These are phyloP conservation scores for Carex kokanica DNA, from an alignment of 176 grass and related monocot species.

Conservation along the genomic window DNA sequence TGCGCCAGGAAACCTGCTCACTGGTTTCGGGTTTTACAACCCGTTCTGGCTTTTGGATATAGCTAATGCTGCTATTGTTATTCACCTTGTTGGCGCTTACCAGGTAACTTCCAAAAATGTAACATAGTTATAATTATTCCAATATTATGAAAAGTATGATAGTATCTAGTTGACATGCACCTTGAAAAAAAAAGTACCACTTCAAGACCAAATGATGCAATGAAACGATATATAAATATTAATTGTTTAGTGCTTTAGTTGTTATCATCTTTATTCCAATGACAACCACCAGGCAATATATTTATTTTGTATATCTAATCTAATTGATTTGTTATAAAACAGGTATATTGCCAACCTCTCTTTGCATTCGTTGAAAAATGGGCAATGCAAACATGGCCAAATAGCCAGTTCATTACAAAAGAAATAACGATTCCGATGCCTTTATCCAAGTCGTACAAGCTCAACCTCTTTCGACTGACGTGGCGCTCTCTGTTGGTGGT, in stretches of 20 bases:
- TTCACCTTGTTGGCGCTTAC: constrained; percentile 55
- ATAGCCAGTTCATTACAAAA: constrained; percentile 39
- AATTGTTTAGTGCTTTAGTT: too few relatives aligned
- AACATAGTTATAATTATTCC: neutral
- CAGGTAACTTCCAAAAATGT: constrained; percentile 20
- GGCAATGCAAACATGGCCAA: constrained; percentile 59
- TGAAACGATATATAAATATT: too few relatives aligned
- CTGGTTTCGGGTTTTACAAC: constrained; percentile 51
- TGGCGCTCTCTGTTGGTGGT: constrained; percentile 80
- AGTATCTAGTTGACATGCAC: neutral
- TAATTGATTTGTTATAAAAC: constrained; percentile 10
- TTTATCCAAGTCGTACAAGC: constrained; percentile 31
- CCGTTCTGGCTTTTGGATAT: constrained; percentile 53
- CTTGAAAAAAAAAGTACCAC: neutral
- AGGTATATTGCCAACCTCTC: constrained; percentile 85
- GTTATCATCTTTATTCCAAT: neutral
- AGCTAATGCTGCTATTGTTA: constrained; percentile 43
- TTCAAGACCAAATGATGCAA: neutral
- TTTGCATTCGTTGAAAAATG: constrained; percentile 95
- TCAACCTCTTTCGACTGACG: constrained; percentile 57
- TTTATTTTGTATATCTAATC: neutral
- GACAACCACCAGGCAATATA: neutral
- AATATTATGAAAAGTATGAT: neutral
- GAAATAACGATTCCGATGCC: constrained; percentile 49
- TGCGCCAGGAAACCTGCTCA: constrained; percentile 51